These are phyloP conservation scores for Synchytrium microbalum DNA, from an alignment of 371 early-diverging fungal genomes.

Conservation along the genomic window DNA sequence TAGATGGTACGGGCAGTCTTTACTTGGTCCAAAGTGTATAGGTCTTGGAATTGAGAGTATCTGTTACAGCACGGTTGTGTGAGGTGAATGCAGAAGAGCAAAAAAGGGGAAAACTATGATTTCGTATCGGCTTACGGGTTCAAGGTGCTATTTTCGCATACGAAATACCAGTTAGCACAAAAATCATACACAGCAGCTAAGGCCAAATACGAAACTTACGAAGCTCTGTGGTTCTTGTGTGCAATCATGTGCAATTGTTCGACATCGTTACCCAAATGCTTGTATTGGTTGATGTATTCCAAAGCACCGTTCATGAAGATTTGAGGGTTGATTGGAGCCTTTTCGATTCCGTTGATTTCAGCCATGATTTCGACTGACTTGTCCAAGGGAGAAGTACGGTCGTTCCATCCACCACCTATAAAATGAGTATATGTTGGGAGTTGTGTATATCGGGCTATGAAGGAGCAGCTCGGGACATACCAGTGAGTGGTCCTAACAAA, in stretches of 20 bases:
- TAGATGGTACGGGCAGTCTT: conserved; percentile 52
- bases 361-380: no score
- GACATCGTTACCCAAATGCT: conserved; percentile 11
- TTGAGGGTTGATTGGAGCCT: conserved; percentile 59
- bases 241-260: conserved; percentile 62
- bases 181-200: no score
- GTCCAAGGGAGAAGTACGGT: no score
- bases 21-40: conserved; percentile 60
- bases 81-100: no score
- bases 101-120: no score
- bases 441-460: no score
- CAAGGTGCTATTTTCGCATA: background rate
- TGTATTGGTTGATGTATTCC: conserved; percentile 53
- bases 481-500: no score
- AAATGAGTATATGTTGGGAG: conserved; percentile 54
- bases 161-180: no score
- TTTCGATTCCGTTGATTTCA: conserved; percentile 45
- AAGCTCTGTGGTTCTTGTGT: conserved; percentile 66
- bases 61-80: no score
- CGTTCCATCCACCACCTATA: background rate
- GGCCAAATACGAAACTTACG: background rate
- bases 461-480: no score
- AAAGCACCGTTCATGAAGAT: conserved; percentile 72
- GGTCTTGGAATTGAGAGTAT: conserved; percentile 68
- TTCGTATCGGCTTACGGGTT: background rate